These are phyloP conservation scores for Butyriboletus appendiculatus DNA, from an alignment of 1,284 basidiomycete species.

Conservation along the genomic window DNA sequence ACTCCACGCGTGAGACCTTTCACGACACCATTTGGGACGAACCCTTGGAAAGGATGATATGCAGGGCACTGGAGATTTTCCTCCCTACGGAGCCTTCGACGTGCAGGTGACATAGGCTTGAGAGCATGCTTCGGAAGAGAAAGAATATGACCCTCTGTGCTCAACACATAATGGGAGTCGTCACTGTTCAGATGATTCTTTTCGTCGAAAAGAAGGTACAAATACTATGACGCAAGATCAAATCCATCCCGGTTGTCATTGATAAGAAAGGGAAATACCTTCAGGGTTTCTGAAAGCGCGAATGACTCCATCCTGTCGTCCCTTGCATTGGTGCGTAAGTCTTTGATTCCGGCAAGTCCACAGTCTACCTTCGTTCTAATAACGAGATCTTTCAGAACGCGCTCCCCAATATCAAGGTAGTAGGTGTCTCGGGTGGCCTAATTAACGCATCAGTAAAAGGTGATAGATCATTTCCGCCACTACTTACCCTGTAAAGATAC, in stretches of 20 bases:
- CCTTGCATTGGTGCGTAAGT: slow-evolving; percentile 76
- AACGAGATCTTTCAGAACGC: slow-evolving; percentile 75
- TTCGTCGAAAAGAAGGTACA: slow-evolving; percentile 91
- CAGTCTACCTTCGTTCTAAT: slow-evolving; percentile 79
- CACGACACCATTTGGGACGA: slow-evolving; percentile 34
- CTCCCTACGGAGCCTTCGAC: slow-evolving; percentile 61
- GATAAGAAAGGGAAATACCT: slow-evolving; percentile 46
- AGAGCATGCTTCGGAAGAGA: slow-evolving; percentile 57
- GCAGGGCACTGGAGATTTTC: slow-evolving; percentile 74
- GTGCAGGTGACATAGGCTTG: slow-evolving; percentile 54
- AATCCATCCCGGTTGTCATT: background rate
- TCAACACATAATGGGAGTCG: slow-evolving; percentile 83
- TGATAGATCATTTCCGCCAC: background rate
- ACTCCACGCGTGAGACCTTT: slow-evolving; percentile 64
- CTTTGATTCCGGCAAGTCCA: slow-evolving; percentile 80
- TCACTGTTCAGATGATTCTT: slow-evolving; percentile 72
- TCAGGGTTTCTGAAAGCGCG: slow-evolving; percentile 86
- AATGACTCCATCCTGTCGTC: slow-evolving; percentile 96
- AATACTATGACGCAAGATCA: slow-evolving; percentile 57
- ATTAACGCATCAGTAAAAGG: slow-evolving; percentile 5
- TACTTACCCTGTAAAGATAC: slow-evolving; percentile 83
- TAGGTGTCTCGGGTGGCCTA: slow-evolving; percentile 90
- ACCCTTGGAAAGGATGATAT: slow-evolving; percentile 52
- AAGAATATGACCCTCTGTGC: slow-evolving; percentile 93
- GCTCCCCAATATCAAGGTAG: slow-evolving; percentile 89